A percentile compares a stretch with the other conserved stretches of the same genome.
phyloP scores from a whole-genome alignment of 2,329 filamentous ascomycete genomes.

The Aspergillus sp. region DNA sequence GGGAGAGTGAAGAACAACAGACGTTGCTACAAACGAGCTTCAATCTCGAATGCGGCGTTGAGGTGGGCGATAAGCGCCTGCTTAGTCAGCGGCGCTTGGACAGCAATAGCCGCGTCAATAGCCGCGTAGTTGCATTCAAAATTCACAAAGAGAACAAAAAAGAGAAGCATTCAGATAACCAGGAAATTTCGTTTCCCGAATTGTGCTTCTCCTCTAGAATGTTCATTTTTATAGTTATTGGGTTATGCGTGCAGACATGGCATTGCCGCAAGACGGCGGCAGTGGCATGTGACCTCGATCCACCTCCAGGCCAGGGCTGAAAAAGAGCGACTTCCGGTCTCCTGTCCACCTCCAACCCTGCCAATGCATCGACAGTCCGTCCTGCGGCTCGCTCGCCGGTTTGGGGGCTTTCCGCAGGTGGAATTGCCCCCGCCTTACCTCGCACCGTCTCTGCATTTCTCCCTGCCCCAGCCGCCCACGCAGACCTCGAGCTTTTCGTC shows the following conservation, averaged over 20 bases:
- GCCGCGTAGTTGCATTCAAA: background rate
- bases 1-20: background rate
- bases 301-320: background rate
- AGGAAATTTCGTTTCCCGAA: too few species aligned
- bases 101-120: conserved; percentile 1
- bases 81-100: conserved; percentile 11
- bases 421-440: conserved; percentile 37
- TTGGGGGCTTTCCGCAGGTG: conserved; percentile 22
- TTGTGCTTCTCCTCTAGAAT: too few species aligned
- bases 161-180: background rate
- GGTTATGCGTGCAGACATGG: too few species aligned
- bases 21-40: background rate
- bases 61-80: conserved; percentile 19
- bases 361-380: conserved; percentile 31
- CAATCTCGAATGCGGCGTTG: conserved; percentile 5
- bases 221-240: background rate
- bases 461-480: conserved; percentile 20
- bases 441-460: conserved; percentile 32
- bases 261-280: background rate
- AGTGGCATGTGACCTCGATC: background rate
- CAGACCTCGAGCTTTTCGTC: conserved; percentile 42
- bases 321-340: background rate
- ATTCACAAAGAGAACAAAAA: background rate
- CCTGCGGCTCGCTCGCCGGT: conserved; percentile 24
- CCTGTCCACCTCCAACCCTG: background rate